Conservation (phyloP, 2,329 filamentous ascomycete genomes). For the Cytospora schulzeri region DNA sequence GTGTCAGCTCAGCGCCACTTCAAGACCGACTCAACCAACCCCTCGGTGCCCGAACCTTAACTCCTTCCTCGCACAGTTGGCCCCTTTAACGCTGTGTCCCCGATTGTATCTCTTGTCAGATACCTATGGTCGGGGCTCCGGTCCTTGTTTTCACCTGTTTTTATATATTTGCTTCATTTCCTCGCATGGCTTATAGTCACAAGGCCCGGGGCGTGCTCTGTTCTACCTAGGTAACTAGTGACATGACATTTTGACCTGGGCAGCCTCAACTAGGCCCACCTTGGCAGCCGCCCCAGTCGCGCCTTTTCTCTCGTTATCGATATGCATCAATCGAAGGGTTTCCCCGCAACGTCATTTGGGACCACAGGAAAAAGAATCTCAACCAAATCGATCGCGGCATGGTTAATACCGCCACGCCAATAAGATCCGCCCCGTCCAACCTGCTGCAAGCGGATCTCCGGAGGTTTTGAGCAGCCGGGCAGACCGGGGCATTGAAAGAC, state of each 20-base stretch:
- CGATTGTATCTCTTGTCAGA: neutral
- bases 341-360: constrained; percentile 1
- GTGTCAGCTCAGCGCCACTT: constrained; percentile 4
- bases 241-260: too few relatives aligned
- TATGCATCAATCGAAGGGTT: constrained; percentile 26
- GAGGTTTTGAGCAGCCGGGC: constrained; percentile 8
- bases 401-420: constrained; percentile 12
- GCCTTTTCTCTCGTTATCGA: constrained; percentile 7
- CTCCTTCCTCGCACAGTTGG: constrained; percentile 10
- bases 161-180: neutral
- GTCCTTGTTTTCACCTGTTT: neutral
- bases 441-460: constrained; percentile 26
- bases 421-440: constrained; percentile 11
- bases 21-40: neutral
- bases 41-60: constrained; percentile 26
- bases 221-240: too few relatives aligned
- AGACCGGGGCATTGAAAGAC: neutral
- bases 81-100: neutral
- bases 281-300: neutral
- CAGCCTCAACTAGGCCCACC: too few relatives aligned
- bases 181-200: too few relatives aligned
- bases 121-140: constrained; percentile 12
- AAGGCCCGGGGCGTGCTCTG: neutral
- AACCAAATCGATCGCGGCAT: constrained; percentile 15
- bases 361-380: constrained; percentile 13